A percentile compares a stretch with the other conserved stretches of the same genome.
phyloP scores from a whole-genome alignment of 2,329 filamentous ascomycete species.

The Penicillium concentricum region DNA sequence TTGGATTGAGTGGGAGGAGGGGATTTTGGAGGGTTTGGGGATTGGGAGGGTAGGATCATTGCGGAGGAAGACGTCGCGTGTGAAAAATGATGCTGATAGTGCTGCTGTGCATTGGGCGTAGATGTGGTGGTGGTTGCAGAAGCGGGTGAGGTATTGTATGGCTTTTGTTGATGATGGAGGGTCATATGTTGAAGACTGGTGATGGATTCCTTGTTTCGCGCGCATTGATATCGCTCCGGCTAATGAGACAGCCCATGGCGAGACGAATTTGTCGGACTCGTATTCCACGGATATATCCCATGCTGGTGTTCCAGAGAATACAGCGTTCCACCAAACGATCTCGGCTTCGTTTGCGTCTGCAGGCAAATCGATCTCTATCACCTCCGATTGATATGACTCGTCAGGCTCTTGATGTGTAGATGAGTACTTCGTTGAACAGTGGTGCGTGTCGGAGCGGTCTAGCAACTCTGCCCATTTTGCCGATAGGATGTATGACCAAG shows the following conservation, averaged over 20 bases:
- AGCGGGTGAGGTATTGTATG: background rate
- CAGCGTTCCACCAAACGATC: background rate
- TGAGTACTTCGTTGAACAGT: slow-evolving; percentile 4
- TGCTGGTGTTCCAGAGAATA: background rate
- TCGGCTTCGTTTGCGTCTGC: background rate
- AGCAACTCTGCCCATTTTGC: slow-evolving; percentile 25
- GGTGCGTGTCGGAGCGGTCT: slow-evolving; percentile 15
- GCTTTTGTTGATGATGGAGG: background rate
- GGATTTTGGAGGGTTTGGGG: background rate
- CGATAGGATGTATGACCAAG: slow-evolving; percentile 28
- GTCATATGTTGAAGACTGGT: background rate
- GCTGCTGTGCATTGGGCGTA: background rate
- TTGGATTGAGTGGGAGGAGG: background rate
- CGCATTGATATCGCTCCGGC: background rate
- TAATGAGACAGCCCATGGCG: background rate
- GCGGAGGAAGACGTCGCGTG: background rate
- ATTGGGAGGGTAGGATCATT: background rate
- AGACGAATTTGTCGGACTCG: background rate
- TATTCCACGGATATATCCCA: background rate
- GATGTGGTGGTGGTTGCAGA: background rate
- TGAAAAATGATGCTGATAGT: background rate
- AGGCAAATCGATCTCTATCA: background rate
- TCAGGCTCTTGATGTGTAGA: background rate
- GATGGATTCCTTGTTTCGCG: background rate
- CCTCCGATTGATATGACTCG: background rate